A percentile compares a stretch with the other conserved stretches of the same genome.
phyloP scores from a whole-genome alignment of 23 red algal species.

The Gracilaria domingensis region DNA sequence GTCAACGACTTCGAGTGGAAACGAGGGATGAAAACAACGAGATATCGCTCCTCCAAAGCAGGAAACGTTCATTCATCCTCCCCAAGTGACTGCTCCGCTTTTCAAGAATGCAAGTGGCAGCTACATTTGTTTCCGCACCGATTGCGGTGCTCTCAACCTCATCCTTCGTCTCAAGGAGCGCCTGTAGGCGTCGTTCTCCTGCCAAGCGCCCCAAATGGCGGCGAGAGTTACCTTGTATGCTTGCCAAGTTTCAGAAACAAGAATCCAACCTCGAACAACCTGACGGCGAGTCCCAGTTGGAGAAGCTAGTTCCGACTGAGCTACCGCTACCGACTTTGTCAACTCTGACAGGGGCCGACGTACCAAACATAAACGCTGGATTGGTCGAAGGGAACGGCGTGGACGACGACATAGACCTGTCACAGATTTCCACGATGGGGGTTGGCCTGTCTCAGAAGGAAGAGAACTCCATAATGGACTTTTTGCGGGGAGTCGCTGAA shows the following conservation, averaged over 20 bases:
- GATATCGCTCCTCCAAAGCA: background rate
- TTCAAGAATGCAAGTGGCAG: background rate
- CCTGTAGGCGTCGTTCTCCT: background rate
- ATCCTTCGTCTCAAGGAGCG: background rate
- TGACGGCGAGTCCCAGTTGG: constrained; percentile 43
- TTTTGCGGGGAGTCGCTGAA: constrained; percentile 37
- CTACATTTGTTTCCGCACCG: constrained; percentile 6
- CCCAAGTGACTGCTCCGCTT: background rate
- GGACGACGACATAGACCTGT: constrained; percentile 15
- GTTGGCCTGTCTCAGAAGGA: constrained; percentile 32
- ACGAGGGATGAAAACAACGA: background rate
- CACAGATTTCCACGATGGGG: constrained; percentile 61
- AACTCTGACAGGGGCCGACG: constrained; percentile 14
- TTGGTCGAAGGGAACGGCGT: background rate
- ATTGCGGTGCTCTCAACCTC: background rate
- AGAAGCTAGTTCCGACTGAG: constrained; percentile 45
- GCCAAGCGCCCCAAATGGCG: constrained; percentile 5
- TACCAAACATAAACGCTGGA: background rate
- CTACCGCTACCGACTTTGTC: constrained; percentile 56
- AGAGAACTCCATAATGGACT: constrained; percentile 35
- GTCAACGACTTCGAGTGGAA: background rate
- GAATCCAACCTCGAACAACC: constrained; percentile 29
- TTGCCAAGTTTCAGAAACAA: constrained; percentile 63
- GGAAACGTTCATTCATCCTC: background rate
- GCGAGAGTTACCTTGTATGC: constrained; percentile 17